phyloP scores from a whole-genome alignment of 192 early-diverging fungal genomes.

The Backusella tarrabulga region DNA sequence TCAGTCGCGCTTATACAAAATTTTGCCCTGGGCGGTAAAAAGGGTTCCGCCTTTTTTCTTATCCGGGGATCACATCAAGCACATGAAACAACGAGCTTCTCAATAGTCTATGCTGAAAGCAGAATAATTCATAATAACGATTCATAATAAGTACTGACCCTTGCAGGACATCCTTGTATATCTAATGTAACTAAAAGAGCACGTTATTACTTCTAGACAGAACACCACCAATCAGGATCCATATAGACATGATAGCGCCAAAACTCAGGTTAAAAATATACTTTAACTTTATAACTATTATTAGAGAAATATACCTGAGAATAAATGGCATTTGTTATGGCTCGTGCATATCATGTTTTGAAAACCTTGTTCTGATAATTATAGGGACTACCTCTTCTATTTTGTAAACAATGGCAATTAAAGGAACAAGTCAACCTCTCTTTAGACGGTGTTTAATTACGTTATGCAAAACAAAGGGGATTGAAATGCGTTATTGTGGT shows the following conservation, averaged over 20 bases:
- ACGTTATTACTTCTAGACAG: neutral
- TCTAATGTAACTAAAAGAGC: neutral
- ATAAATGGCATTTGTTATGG: neutral
- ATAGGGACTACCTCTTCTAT: neutral
- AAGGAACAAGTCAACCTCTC: neutral
- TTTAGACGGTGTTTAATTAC: too few species aligned
- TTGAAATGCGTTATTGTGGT: neutral
- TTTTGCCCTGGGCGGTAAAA: neutral
- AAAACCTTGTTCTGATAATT: neutral
- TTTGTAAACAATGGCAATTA: neutral
- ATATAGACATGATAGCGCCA: neutral
- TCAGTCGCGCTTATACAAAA: neutral
- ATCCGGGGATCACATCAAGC: neutral
- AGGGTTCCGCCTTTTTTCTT: neutral
- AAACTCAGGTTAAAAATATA: neutral
- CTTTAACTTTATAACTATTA: neutral
- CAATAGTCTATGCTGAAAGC: neutral
- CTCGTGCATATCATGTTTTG: neutral
- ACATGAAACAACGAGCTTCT: neutral
- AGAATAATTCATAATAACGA: neutral
- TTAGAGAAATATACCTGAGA: neutral
- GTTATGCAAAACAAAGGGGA: too few species aligned
- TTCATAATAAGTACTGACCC: neutral
- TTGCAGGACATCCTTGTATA: neutral
- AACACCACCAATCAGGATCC: neutral